Evolutionary conservation across 179 eudicot genomes (phyloP).

Genomic region (Beta corolliflora): DNA sequence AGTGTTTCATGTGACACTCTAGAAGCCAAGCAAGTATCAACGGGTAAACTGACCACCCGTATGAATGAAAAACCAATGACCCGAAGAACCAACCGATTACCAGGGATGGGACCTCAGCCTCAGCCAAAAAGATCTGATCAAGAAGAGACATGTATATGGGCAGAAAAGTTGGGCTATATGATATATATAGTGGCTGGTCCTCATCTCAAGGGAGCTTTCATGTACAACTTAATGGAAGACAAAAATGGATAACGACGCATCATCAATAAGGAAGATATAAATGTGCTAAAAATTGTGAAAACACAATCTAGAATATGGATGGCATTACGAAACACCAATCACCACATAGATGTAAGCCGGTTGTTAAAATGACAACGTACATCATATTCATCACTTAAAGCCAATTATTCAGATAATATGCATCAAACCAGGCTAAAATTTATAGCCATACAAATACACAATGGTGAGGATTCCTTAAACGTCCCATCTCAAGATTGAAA

Average conservation of each 20-base stretch:
- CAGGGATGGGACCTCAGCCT: no score
- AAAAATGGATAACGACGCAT: background rate
- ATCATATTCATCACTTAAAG: background rate
- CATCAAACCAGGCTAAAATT: background rate
- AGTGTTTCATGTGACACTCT: no score
- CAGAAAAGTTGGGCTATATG: background rate
- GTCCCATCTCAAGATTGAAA: background rate
- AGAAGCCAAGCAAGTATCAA: no score
- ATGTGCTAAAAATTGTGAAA: background rate
- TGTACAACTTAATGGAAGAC: background rate
- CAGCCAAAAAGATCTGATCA: no score
- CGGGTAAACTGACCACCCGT: no score
- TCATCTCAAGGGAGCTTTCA: background rate
- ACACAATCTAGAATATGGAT: background rate
- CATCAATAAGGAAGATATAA: background rate
- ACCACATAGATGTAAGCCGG: conserved; percentile 16
- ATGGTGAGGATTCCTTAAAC: no score
- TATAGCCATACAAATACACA: background rate
- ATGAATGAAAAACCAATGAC: no score
- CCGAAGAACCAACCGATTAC: no score
- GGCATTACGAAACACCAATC: background rate
- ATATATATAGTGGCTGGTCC: background rate
- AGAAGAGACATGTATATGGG: background rate
- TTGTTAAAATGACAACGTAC: background rate
- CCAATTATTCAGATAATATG: background rate